Base-by-base conservation (phyloP, 2,329 filamentous ascomycete genomes). In the Huntiella abstrusa region DNA sequence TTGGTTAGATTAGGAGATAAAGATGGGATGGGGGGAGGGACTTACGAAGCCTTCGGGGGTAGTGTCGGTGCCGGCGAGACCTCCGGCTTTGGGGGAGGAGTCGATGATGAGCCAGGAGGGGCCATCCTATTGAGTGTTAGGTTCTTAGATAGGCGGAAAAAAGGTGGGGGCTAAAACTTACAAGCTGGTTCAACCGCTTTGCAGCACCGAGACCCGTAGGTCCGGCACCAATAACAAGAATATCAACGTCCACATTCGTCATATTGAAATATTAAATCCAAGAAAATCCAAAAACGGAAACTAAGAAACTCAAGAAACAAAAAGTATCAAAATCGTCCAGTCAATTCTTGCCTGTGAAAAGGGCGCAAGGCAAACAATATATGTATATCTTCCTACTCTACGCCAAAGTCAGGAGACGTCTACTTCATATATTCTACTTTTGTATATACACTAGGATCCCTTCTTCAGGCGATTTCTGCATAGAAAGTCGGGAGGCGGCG, bases 61-160 rank as follows among this genome's bases (percentile, higher is more conserved):
- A 56, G 84, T 73, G 63, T 98, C 91, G 51, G 91, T 98, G 45
- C 87, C 87, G 55, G 91, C 91, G 58, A 98, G 80, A 71, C 91
- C 91, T 64, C 91, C 91, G 42, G 91, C 86, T 58, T 78, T 91
- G 63, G 92, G 80, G 60, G 83, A 86, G 49, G 83, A 80, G 67
- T 98, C 91, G 54, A 96, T 71, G 59, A 98, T 92, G 71, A 96
- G 63, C 91, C 91, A 98, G 59, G 87, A 95, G 56, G 86, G 81
- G 54, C 80, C 81, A 60, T 93, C 73, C 88, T 96, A 28, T 8
- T 48, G 22, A 19, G 43, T 49, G 54, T 57, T 52, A 59, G 52
- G 53, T 46, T 49, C 43, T 49, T 52, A 48, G 41, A 45, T 45
- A 42, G 41, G 51, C 16, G 45, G 44, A 50, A 43, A 47, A 53